Base-by-base conservation (phyloP, 176 grass and related monocot species). In the barley (Hordeum vulgare) region DNA sequence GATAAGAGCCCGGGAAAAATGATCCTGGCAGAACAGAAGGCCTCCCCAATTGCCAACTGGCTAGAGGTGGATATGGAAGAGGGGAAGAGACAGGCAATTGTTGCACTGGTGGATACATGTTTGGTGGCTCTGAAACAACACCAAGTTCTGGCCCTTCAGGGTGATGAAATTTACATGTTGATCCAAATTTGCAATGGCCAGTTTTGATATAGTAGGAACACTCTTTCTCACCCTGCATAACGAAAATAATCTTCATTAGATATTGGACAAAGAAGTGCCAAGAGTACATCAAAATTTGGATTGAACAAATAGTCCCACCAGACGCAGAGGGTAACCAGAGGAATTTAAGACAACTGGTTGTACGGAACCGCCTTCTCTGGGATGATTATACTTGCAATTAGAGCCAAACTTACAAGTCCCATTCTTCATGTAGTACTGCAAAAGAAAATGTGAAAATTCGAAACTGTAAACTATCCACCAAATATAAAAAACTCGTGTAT, bases 151-250 rank as follows among this genome's bases (percentile, higher is more conserved):
- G 71, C 26, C 71, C 71, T 53, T 74, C 7, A 75, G 94, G 86
- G 70, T 92, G 93, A 84, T 98, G 90, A 41, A 92, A 99, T 83
- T 99, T 99, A 71, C 96, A 99, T 67, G 85, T 88, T 57, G 77
- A 60, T 75, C 85, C 91, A 89, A 94, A 99, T 82, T 96, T 99
- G 87, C 96, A 99, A 37, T 90, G 81, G 17, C 93, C 93, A 61
- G 93, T 99, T 91, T 96, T 99, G 44, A 96, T 80, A 63, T 94
- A 99, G 71, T 90, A 99, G 78, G 87, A 85, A 65, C 93, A 99
- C 51, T 92, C 96, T 83, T 96, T 96, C 75, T 99, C 96, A 28
- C 93, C 96, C 96, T 99, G 74, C 85, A 72, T 45, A 29, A 56
- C 40, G 2, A 80, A 77, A 81, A 49, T 58, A 73, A 74, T 63